Percentiles rank a stretch among this genome's conserved stretches.
phyloP scores from a whole-genome alignment of 352 stramenopile species.

The Phytophthora fragariae region DNA sequence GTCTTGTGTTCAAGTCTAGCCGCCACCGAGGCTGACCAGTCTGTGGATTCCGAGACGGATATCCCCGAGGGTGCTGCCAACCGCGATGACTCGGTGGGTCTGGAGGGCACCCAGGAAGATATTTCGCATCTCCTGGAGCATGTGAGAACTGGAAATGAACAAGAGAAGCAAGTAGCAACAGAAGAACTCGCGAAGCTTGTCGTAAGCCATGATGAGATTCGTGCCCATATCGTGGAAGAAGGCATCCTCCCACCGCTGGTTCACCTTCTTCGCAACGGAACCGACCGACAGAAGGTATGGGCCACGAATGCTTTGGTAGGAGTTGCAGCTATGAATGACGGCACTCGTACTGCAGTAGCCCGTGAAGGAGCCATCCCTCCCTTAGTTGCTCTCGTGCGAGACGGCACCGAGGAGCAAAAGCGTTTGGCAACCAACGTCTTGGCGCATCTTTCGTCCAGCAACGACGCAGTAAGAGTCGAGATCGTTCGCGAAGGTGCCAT shows the following conservation, averaged over 20 bases:
- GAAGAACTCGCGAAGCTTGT: conserved; percentile 10
- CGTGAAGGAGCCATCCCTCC: conserved; percentile 6
- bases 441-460: conserved; percentile 2
- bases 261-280: conserved; percentile 5
- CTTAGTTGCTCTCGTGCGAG: background rate
- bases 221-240: conserved; percentile 9
- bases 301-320: background rate
- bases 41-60: background rate
- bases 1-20: background rate
- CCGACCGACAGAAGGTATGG: background rate
- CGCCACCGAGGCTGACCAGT: background rate
- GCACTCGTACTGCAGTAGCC: background rate
- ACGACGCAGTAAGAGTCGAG: conserved; percentile 6
- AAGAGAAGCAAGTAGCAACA: conserved; percentile 3
- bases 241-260: conserved; percentile 4
- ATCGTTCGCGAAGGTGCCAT: conserved; percentile 10
- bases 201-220: conserved; percentile 6
- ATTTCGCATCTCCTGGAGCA: conserved; percentile 11
- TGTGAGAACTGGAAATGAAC: conserved; percentile 4
- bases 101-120: background rate
- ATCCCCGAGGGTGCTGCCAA: background rate
- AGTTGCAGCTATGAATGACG: conserved; percentile 7
- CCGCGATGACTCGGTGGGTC: background rate
- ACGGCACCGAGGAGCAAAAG: conserved; percentile 8
- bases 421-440: conserved; percentile 7